phyloP scores from a whole-genome alignment of 1,284 basidiomycete genomes.

The Pascua sp. region DNA sequence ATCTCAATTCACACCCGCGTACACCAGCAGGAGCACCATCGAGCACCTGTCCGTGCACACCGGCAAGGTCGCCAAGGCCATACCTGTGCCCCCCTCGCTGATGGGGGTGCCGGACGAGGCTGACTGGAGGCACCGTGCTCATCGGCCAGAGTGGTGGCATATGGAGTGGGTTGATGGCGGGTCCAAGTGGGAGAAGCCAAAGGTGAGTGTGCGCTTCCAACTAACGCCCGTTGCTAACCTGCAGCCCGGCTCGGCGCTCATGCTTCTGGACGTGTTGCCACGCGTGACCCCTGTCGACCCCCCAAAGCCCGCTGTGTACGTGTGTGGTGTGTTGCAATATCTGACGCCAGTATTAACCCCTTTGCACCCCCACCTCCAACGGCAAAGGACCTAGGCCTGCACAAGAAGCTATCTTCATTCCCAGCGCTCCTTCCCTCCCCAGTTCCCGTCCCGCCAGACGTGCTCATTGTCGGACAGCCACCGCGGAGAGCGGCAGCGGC shows the following conservation, averaged over 20 bases:
- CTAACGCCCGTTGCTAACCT: conserved; percentile 1
- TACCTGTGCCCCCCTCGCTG: conserved; percentile 8
- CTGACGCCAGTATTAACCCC: conserved; percentile 20
- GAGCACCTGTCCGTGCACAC: conserved; percentile 41
- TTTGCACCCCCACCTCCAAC: conserved; percentile 3
- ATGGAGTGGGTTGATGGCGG: conserved; percentile 11
- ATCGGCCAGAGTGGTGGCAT: conserved; percentile 11
- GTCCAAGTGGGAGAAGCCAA: conserved; percentile 17
- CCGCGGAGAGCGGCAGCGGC: background rate
- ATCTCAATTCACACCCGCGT: background rate
- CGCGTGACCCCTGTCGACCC: conserved; percentile 37
- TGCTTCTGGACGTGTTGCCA: conserved; percentile 39
- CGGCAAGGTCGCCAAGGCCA: conserved; percentile 25
- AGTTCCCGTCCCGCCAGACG: conserved; percentile 17
- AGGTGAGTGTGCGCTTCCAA: conserved; percentile 9
- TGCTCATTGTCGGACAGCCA: conserved; percentile 21
- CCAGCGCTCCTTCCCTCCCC: conserved; percentile 31
- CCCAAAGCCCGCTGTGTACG: conserved; percentile 38
- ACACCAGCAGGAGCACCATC: conserved; percentile 9
- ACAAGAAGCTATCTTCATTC: conserved; percentile 27
- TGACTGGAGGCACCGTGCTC: background rate
- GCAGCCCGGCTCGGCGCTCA: conserved; percentile 34
- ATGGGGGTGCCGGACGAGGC: background rate
- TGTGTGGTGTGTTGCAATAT: background rate
- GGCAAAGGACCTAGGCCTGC: conserved; percentile 12